phyloP scores from a whole-genome alignment of 2,329 filamentous ascomycete species.

The Tolypocladium tundrense region DNA sequence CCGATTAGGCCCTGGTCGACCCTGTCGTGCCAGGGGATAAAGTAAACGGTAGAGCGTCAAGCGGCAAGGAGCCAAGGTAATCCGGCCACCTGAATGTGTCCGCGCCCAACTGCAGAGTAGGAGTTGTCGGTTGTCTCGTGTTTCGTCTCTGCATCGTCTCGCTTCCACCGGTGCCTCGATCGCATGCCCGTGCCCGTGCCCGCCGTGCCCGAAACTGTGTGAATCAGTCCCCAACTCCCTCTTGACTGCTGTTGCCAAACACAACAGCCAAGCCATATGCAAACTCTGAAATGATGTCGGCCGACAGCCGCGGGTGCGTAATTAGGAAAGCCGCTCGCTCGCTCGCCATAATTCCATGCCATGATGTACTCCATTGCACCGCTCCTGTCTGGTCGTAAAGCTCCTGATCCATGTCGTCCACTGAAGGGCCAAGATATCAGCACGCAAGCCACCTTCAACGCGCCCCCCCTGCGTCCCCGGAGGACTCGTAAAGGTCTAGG shows the following conservation, averaged over 20 bases:
- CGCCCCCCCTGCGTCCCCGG: constrained; percentile 19
- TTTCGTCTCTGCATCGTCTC: background rate
- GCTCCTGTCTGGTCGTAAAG: background rate
- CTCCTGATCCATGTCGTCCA: background rate
- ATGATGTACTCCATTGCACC: background rate
- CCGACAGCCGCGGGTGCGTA: background rate
- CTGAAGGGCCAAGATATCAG: background rate
- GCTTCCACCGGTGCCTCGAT: background rate
- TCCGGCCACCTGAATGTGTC: background rate
- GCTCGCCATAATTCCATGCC: background rate
- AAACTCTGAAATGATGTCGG: background rate
- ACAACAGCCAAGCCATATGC: background rate
- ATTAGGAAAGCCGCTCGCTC: background rate
- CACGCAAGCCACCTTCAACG: constrained; percentile 7
- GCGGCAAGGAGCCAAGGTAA: background rate
- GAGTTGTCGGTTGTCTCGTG: background rate
- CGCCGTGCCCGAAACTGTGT: background rate
- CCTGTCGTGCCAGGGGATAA: background rate
- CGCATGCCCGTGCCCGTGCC: background rate
- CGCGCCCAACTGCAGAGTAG: background rate
- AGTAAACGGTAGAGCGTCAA: background rate
- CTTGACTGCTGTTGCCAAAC: background rate
- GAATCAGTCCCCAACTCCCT: background rate
- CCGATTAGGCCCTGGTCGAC: background rate
- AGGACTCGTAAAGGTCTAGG: constrained; percentile 34